Evolutionary conservation across 2,329 filamentous ascomycete genomes (phyloP).

Genomic region (Achaetomium macrosporum): DNA sequence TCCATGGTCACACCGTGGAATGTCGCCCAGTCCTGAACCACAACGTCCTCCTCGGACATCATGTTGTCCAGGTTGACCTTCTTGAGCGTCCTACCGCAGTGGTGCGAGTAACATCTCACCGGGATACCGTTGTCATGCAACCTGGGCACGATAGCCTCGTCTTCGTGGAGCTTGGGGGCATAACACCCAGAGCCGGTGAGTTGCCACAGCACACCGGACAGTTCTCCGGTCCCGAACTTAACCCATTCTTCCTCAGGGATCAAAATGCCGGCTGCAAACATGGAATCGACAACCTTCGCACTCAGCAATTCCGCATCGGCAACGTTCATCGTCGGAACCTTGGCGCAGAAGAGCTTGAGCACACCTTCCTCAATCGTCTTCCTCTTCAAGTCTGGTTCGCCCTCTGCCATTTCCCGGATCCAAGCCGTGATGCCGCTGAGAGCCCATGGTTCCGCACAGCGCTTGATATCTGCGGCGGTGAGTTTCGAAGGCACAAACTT

Average conservation of each 20-base stretch:
- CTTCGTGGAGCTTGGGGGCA: slow-evolving; percentile 72
- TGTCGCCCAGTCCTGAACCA: slow-evolving; percentile 78
- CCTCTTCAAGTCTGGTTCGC: slow-evolving; percentile 79
- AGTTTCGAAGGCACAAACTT: slow-evolving; percentile 84
- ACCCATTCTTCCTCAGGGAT: slow-evolving; percentile 96
- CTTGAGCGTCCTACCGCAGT: slow-evolving; percentile 89
- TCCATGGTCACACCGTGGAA: slow-evolving; percentile 82
- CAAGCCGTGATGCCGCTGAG: slow-evolving; percentile 80
- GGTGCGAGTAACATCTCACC: slow-evolving; percentile 85
- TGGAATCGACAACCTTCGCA: slow-evolving; percentile 67
- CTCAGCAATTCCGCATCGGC: slow-evolving; percentile 89
- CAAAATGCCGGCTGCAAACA: slow-evolving; percentile 73
- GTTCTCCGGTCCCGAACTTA: slow-evolving; percentile 72
- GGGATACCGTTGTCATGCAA: slow-evolving; percentile 65
- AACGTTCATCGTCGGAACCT: slow-evolving; percentile 97
- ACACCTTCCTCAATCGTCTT: slow-evolving; percentile 83
- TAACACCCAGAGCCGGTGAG: slow-evolving; percentile 90
- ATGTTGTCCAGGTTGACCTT: slow-evolving; percentile 84
- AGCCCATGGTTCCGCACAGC: slow-evolving; percentile 87
- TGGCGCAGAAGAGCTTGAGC: slow-evolving; percentile 82
- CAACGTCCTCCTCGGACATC: slow-evolving; percentile 59
- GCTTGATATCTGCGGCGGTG: slow-evolving; percentile 71
- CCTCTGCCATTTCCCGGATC: slow-evolving; percentile 85
- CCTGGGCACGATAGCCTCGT: slow-evolving; percentile 56
- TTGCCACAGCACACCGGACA: slow-evolving; percentile 91